Evolutionary conservation across 176 grass and related monocot genomes (phyloP).

Genomic region (Oryza meyeriana): DNA sequence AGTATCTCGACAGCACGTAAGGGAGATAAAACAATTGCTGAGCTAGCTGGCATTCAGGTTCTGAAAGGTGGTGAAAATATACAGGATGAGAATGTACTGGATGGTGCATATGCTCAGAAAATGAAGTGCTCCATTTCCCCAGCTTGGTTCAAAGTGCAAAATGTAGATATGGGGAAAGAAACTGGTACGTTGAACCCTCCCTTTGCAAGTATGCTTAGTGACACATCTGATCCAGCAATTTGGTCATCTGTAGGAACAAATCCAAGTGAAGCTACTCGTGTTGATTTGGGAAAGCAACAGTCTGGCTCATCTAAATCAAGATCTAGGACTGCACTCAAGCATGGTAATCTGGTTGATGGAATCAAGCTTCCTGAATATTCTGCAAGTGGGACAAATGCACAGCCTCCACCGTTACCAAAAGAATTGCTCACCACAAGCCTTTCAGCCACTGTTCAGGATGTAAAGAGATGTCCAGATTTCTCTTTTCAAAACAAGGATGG

Average conservation of each 20-base stretch:
- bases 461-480: conserved; percentile 12
- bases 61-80: conserved; percentile 5
- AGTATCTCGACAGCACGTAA: conserved; percentile 2
- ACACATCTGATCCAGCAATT: conserved; percentile 21
- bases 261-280: not conserved
- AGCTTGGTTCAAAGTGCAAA: conserved; percentile 20
- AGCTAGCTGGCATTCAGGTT: conserved; percentile 4
- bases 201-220: conserved; percentile 19
- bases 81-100: conserved; percentile 1
- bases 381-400: conserved; percentile 30
- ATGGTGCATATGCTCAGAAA: conserved; percentile 36
- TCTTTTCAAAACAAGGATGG: conserved; percentile 21
- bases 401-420: conserved; percentile 13
- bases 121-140: conserved; percentile 37
- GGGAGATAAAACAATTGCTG: conserved; percentile 6
- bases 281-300: conserved; percentile 27
- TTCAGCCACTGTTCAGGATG: conserved; percentile 15
- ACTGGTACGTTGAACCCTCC: not conserved
- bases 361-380: conserved; percentile 7
- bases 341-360: conserved; percentile 22
- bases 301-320: conserved; percentile 20
- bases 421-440: not conserved
- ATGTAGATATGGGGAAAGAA: conserved; percentile 3
- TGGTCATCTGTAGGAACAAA: conserved; percentile 11
- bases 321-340: conserved; percentile 34